Base-by-base conservation (phyloP, 2,329 filamentous ascomycete species). In the Rasamsonia emersonii region DNA sequence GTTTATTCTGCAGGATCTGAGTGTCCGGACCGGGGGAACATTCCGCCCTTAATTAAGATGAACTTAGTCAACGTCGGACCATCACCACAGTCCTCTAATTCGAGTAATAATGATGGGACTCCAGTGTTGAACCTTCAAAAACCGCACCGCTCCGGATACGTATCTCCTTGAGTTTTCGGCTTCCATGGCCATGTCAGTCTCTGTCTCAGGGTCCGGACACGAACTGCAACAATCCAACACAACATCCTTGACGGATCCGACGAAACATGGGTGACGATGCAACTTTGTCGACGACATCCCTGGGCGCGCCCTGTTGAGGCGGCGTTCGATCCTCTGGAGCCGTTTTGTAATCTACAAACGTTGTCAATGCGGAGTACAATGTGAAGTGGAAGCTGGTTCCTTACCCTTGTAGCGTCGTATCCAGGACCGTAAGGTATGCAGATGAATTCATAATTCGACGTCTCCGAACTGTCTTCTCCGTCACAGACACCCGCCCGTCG, bases 1-100 rank as follows among this genome's bases (percentile, higher is more conserved):
- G 89, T 98, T 98, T 50, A 83, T 98, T 27, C 68, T 96, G 32
- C 89, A 95, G 56, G 91, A 98, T 61, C 68, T 98, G 25, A 94
- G 86, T 48, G 89, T 98, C 18, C 75, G 91, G 27, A 94, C 86
- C 0, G 91, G 96, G 58, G 91, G 91, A 8, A 75, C 70, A 38
- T 98, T 96, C 59, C 74, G 89, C 15, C 10, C 41, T 77, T 75
- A 36, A 59, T 82, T 29, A 79, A 79, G 48, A 75, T 81, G 68
- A 77, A 72, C 23, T 94, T 95, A 55, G 83, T 93, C 45, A 86
- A 94, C 45, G 82, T 96, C 23, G 83, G 82, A 24, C 68, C 69
- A 40, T 41, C 52, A 32, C 45, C n/a, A n/a, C n/a, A n/a, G n/a
- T n/a, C n/a, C n/a, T n/a, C n/a, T n/a, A n/a, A n/a, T n/a, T n/a